Conservation (phyloP, 331 rosid genomes). For the Prunus yedoensis region DNA sequence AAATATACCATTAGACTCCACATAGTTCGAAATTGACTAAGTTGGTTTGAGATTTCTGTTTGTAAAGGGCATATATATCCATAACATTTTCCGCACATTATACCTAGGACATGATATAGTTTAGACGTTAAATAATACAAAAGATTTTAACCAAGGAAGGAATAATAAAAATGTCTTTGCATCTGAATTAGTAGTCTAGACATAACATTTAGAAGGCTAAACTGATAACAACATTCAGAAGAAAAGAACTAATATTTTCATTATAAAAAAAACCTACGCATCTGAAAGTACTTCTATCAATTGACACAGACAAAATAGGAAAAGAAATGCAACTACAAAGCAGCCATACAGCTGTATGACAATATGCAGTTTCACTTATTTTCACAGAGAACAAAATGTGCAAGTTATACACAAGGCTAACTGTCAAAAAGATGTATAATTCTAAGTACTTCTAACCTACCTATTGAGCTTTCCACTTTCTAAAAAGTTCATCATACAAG, state of each 20-base stretch:
- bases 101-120: too few relatives aligned
- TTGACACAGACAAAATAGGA: background rate
- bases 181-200: background rate
- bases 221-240: background rate
- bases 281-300: background rate
- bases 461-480: constrained; percentile 46
- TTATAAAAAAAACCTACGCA: too few relatives aligned
- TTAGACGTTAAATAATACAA: too few relatives aligned
- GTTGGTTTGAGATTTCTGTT: too few relatives aligned
- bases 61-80: too few relatives aligned
- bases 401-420: background rate
- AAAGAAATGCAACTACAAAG: background rate
- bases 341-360: background rate
- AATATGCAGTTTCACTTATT: background rate
- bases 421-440: background rate
- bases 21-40: too few relatives aligned
- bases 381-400: background rate
- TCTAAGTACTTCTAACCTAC: constrained; percentile 4
- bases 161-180: too few relatives aligned
- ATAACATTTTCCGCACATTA: too few relatives aligned
- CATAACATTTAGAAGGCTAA: background rate
- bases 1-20: too few relatives aligned
- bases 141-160: too few relatives aligned
- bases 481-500: constrained; percentile 48
- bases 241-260: background rate